These are phyloP conservation scores for Penicillium odoratum DNA, from an alignment of 495 filamentous ascomycete species.

Conservation along the genomic window DNA sequence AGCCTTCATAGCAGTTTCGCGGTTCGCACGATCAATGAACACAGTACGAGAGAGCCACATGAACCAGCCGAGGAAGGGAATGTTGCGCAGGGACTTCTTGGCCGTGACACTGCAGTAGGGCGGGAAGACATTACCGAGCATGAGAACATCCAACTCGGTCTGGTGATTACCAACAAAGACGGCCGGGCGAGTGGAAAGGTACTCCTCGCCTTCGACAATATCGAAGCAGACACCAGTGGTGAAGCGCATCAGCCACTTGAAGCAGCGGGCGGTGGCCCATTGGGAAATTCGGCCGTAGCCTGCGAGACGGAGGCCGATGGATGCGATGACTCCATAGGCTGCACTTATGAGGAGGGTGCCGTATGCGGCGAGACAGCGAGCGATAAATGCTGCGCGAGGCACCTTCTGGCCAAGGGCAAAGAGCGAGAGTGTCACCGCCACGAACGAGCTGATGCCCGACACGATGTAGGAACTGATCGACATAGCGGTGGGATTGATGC, in stretches of 20 bases:
- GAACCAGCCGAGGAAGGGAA: conserved; percentile 96
- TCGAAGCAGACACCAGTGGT: conserved; percentile 79
- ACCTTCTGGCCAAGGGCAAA: conserved; percentile 57
- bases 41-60: conserved; percentile 88
- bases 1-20: conserved; percentile 74
- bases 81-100: conserved; percentile 76
- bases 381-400: conserved; percentile 63
- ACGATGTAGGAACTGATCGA: conserved; percentile 46
- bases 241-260: conserved; percentile 76
- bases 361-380: conserved; percentile 71
- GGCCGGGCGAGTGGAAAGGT: conserved; percentile 72
- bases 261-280: conserved; percentile 78
- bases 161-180: conserved; percentile 95
- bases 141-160: conserved; percentile 88
- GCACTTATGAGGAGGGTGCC: conserved; percentile 63
- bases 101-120: conserved; percentile 91
- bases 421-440: conserved; percentile 54
- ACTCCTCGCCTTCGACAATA: conserved; percentile 64
- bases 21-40: conserved; percentile 90
- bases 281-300: conserved; percentile 77
- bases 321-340: conserved; percentile 74
- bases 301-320: conserved; percentile 66
- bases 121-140: conserved; percentile 85
- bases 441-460: conserved; percentile 56
- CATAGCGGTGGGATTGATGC: conserved; percentile 29